Base-by-base conservation (phyloP, 257 asterid species). In the Osmanthus fragrans region DNA sequence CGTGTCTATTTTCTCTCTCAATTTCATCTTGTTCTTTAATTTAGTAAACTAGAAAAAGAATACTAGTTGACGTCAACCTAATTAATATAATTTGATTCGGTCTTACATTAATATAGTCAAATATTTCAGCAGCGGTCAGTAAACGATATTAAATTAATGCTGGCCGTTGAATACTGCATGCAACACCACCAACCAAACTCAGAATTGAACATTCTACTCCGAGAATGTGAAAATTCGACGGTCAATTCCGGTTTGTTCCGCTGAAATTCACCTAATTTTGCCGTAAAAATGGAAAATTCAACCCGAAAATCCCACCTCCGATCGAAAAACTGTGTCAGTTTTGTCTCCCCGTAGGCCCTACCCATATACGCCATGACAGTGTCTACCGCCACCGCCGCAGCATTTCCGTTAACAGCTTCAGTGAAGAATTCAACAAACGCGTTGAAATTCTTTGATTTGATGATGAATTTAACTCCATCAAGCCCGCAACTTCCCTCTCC, bases 381-480 rank as follows among this genome's bases (percentile, higher is more conserved):
- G 56, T 47, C 56, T 3, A 13, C n/a, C 56, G 4, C 98, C 72
- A 82, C 83, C 91, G 87, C 69, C 82, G 82, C 73, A 84, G 81
- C 71, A 58, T 92, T 80, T 93, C 99, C 80, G 86, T 91, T 78
- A 91, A 96, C 0, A 91, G 91, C 77, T 94, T 88, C 85, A 73
- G 91, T 70, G 98, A 91, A 75, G 94, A 92, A 39, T 80, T 84
- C 82, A 84, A 80, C 87, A 92, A 91, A 82, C 88, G 92, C 45
- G 94, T 94, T 72, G 96, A 91, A 32, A 79, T 94, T 40, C 87
- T 93, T 51, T 79, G 91, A 13, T 95, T 95, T 79, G 87, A 93
- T 39, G 90, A 86, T 16, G 93, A 93, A 1, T 68, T 88, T 2
- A 75, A 87, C 25, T 80, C 93, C 68, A 71, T 91, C 30, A 85